phyloP scores from a whole-genome alignment of 768 basidiomycete genomes.

The Trametes cingulata region DNA sequence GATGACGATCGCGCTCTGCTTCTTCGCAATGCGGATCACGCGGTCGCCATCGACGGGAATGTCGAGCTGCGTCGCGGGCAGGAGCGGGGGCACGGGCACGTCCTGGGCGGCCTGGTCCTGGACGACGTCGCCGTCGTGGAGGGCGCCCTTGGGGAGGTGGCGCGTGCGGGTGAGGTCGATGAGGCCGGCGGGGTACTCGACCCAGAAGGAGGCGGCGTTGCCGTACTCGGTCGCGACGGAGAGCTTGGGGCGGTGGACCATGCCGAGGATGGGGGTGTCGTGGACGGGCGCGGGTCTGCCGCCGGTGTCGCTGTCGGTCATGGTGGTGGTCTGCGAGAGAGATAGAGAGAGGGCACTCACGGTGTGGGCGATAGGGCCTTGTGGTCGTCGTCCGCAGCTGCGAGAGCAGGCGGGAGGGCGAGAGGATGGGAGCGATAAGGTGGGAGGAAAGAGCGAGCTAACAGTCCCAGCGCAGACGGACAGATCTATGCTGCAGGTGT shows the following conservation, averaged over 20 bases:
- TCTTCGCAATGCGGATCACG: constrained; percentile 49
- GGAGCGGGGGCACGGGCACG: constrained; percentile 31
- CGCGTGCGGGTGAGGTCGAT: constrained; percentile 57
- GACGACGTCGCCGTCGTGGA: constrained; percentile 5
- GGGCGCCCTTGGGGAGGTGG: constrained; percentile 33
- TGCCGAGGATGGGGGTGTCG: constrained; percentile 37
- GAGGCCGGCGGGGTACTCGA: constrained; percentile 66
- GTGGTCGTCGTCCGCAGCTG: background rate
- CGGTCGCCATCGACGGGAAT: constrained; percentile 55
- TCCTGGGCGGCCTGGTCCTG: constrained; percentile 10
- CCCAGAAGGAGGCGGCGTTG: constrained; percentile 58
- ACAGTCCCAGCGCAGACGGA: background rate
- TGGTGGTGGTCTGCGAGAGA: background rate
- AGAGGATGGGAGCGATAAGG: constrained; percentile 8
- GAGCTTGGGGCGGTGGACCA: constrained; percentile 50
- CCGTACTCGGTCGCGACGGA: constrained; percentile 53
- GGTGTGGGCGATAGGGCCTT: background rate
- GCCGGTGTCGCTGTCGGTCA: constrained; percentile 2
- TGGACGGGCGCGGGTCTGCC: constrained; percentile 4
- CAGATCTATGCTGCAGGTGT: background rate
- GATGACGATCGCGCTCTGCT: constrained; percentile 56
- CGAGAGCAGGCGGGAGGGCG: too few species aligned
- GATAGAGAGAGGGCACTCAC: constrained; percentile 1
- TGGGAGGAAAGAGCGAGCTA: constrained; percentile 1
- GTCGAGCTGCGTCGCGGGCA: constrained; percentile 46